phyloP scores from a whole-genome alignment of 306 rosid species.

The Delonix regia region DNA sequence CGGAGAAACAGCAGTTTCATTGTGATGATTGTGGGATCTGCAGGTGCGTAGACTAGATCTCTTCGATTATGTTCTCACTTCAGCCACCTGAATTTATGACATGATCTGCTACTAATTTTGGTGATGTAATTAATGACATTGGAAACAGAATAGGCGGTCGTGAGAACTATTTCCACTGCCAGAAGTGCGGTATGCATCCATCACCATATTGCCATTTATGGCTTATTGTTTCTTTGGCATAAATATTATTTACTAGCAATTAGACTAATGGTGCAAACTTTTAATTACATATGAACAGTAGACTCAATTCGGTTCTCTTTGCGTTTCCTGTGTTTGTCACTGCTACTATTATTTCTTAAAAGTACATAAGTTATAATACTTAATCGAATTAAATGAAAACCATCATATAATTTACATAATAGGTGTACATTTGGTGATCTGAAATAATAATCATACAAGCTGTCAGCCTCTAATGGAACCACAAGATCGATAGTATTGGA shows the following conservation, averaged over 20 bases:
- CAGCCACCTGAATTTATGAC: constrained; percentile 27
- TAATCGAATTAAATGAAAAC: neutral
- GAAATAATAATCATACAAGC: constrained; percentile 20
- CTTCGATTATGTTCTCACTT: neutral
- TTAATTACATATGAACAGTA: constrained; percentile 8
- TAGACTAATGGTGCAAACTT: neutral
- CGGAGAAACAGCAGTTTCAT: constrained; percentile 77
- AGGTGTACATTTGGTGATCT: neutral
- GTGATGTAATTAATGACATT: constrained; percentile 31
- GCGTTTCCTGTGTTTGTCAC: neutral
- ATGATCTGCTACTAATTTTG: constrained; percentile 29
- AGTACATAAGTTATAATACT: neutral
- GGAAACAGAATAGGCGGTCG: constrained; percentile 83
- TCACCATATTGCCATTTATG: neutral
- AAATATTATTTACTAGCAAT: neutral
- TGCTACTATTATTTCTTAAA: neutral
- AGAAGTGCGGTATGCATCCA: constrained; percentile 82
- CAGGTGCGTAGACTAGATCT: constrained; percentile 56
- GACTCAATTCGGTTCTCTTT: neutral
- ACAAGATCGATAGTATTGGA: neutral
- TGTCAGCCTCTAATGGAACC: neutral
- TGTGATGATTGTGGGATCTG: constrained; percentile 97
- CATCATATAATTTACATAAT: neutral
- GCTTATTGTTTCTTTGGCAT: neutral
- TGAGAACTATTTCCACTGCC: constrained; percentile 87